Evolutionary conservation across 768 basidiomycete species (phyloP).

Genomic region (Hydnomerulius pinastri): DNA sequence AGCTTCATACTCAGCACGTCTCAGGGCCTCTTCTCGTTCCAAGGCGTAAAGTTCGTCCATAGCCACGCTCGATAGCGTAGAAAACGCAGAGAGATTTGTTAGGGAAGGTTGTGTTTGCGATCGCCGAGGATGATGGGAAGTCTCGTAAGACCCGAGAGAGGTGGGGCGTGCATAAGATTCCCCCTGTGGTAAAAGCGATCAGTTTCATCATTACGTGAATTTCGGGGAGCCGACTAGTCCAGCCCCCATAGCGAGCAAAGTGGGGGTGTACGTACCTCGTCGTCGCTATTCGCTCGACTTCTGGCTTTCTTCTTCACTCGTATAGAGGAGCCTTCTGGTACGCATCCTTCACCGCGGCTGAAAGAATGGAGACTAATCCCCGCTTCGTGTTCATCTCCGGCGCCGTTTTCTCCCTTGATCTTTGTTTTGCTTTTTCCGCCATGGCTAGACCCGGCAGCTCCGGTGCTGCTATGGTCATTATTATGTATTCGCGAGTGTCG

Average conservation of each 20-base stretch:
- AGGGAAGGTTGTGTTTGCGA: constrained; percentile 27
- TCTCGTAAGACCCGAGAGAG: constrained; percentile 47
- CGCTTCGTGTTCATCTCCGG: constrained; percentile 28
- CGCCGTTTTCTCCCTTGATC: constrained; percentile 25
- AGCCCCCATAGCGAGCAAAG: background rate
- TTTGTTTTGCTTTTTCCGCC: constrained; percentile 31
- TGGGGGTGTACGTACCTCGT: constrained; percentile 62
- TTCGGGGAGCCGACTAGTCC: constrained; percentile 27
- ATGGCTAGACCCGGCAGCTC: constrained; percentile 17
- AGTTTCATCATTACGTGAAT: constrained; percentile 28
- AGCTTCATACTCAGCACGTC: constrained; percentile 86
- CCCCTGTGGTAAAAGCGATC: constrained; percentile 35
- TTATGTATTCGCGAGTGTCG: constrained; percentile 94
- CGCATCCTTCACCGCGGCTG: constrained; percentile 14
- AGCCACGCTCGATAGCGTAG: constrained; percentile 72
- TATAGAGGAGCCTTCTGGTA: constrained; percentile 28
- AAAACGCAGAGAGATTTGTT: constrained; percentile 52
- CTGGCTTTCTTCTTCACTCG: constrained; percentile 75
- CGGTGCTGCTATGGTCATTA: constrained; percentile 45
- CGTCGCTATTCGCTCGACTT: constrained; percentile 78
- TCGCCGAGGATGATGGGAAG: constrained; percentile 29
- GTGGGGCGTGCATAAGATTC: constrained; percentile 63
- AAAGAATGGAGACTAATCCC: constrained; percentile 29
- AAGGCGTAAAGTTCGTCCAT: constrained; percentile 90
- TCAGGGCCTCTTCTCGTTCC: constrained; percentile 80